Evolutionary conservation across 2,329 filamentous ascomycete genomes (phyloP), one percentile per base, ranked within the genome.

Genomic region (Calonectria honghensis): DNA sequence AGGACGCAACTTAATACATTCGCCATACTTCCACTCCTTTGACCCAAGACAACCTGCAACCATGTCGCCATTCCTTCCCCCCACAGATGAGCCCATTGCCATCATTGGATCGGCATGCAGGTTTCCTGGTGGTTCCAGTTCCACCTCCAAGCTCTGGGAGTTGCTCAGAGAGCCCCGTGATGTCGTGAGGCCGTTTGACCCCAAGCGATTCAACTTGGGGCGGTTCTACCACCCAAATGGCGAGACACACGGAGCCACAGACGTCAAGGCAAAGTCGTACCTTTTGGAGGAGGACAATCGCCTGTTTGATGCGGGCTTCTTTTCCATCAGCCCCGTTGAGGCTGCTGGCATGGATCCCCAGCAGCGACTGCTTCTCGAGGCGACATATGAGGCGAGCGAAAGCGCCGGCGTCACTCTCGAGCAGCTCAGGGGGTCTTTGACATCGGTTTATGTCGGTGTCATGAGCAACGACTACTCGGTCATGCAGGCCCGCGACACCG

Each of bases 281-380:
- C 63, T 78, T 5, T 61, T 78, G 0, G 54, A 68, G 14, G 75
- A 78, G 35, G 76, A 77, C 24, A 54, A 48, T 7, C 82, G 73
- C 18, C 63, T 68, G 6, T 78, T 78, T 32, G 76, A 78, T 67
- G 85, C 73, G 20, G 68, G 72, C 39, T 78, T 78, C 54, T 78
- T 78, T 50, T 66, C 67, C 10, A 54, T 54, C 45, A 76, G 72
- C 27, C 68, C 75, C 24, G 54, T 65, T 4, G 75, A 78, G 39
- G 77, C 75, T 27, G 74, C 74, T 18, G 72, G 81, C 2, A 83
- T 84, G 57, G 84, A 85, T 70, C 83, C 83, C 11, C 82, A 83
- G 68, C 83, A 84, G 54, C 79, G 83, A 4, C 35, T 82, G 3
- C 77, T 84, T 4, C 78, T 85, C 3, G 85, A 87, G 68, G 82